phyloP scores from a whole-genome alignment of 1,284 basidiomycete genomes.

The Waitea zeae region DNA sequence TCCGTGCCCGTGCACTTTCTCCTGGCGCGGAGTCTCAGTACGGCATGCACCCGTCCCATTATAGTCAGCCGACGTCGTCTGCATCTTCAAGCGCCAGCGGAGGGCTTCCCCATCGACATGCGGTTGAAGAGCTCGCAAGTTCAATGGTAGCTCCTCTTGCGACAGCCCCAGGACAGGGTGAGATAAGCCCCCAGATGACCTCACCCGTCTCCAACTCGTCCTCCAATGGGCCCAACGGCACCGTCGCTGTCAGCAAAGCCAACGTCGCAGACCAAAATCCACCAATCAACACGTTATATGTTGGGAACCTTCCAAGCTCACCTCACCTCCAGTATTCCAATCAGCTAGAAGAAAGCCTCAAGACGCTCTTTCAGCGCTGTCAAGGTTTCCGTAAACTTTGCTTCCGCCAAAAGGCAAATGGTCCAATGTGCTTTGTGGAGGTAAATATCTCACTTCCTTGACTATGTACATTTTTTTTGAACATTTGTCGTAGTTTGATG shows the following conservation, averaged over 20 bases:
- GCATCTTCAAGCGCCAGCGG: too few species aligned
- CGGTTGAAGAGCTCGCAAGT: too few species aligned
- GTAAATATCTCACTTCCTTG: slow-evolving; percentile 20
- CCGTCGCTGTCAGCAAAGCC: slow-evolving; percentile 23
- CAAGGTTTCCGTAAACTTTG: slow-evolving; percentile 84
- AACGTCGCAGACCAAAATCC: slow-evolving; percentile 81
- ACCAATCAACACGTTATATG: slow-evolving; percentile 89
- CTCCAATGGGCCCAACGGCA: slow-evolving; percentile 23
- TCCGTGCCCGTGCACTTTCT: too few species aligned
- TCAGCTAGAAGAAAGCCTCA: slow-evolving; percentile 72
- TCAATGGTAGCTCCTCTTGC: too few species aligned
- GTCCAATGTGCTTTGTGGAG: slow-evolving; percentile 96
- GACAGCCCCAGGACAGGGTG: too few species aligned
- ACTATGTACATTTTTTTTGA: slow-evolving; percentile 4
- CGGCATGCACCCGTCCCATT: too few species aligned
- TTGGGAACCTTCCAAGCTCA: slow-evolving; percentile 80
- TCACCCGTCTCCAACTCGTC: slow-evolving; percentile 25
- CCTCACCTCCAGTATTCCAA: slow-evolving; percentile 48
- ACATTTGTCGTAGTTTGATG: slow-evolving; percentile 59
- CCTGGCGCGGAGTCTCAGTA: too few species aligned
- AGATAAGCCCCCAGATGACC: slow-evolving; percentile 26
- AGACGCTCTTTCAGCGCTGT: slow-evolving; percentile 63
- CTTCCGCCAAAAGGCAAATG: slow-evolving; percentile 90
- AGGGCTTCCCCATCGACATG: too few species aligned
- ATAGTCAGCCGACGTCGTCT: too few species aligned